Evolutionary conservation across 441 rosid genomes (phyloP).

Genomic region (Hura crepitans): DNA sequence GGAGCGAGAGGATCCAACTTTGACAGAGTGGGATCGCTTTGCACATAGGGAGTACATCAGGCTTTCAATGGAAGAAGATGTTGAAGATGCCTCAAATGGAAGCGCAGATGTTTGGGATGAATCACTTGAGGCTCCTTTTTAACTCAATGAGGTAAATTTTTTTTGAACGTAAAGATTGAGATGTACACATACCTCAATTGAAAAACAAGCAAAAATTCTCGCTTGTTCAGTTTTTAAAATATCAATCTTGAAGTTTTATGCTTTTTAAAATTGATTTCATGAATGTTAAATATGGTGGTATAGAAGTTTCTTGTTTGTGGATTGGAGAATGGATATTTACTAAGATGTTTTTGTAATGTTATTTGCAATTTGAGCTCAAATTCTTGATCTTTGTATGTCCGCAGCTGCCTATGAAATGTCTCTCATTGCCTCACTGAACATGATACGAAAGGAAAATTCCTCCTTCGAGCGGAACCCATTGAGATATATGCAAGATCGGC

Average conservation of each 20-base stretch:
- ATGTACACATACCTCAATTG: background rate
- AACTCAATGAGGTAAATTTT: constrained; percentile 32
- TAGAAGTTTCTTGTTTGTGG: background rate
- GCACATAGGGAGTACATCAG: constrained; percentile 93
- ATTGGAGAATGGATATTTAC: background rate
- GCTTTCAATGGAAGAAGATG: constrained; percentile 98
- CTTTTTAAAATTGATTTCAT: background rate
- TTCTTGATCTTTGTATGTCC: background rate
- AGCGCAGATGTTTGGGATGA: constrained; percentile 96
- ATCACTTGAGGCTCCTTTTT: constrained; percentile 84
- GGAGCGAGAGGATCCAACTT: constrained; percentile 91
- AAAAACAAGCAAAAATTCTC: background rate
- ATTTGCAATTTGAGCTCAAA: background rate
- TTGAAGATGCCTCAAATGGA: constrained; percentile 88
- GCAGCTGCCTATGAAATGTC: constrained; percentile 14
- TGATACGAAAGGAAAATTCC: background rate
- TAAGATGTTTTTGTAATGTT: background rate
- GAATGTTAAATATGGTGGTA: background rate
- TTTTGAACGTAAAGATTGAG: background rate
- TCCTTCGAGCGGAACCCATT: background rate
- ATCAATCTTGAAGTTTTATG: background rate
- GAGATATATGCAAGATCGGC: constrained; percentile 11
- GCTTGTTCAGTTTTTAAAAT: background rate
- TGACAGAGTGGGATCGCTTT: constrained; percentile 99
- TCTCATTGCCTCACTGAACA: background rate